A percentile compares a stretch with the other conserved stretches of the same genome.
Conservation (phyloP, 371 early-diverging fungal species). For the Nosema granulosis region DNA sequence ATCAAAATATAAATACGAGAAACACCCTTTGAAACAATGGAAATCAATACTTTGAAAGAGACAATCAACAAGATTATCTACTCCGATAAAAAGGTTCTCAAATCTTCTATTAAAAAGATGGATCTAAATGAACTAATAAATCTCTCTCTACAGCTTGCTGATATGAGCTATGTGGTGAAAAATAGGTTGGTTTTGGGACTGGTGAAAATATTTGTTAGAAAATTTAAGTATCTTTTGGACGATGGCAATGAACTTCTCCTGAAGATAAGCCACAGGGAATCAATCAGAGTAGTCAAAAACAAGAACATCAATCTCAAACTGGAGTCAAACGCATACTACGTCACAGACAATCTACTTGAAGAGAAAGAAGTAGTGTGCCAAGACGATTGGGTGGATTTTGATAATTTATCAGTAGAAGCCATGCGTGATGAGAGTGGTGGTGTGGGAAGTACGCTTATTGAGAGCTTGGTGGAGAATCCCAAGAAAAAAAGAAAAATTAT, state of each 20-base stretch:
- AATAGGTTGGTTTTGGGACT: neutral
- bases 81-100: neutral
- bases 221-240: slow-evolving; percentile 2
- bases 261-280: neutral
- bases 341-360: too few species aligned
- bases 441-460: neutral
- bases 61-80: neutral
- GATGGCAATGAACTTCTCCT: neutral
- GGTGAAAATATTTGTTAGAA: neutral
- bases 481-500: neutral
- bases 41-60: too few species aligned
- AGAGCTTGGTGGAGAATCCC: slow-evolving; percentile 1
- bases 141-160: neutral
- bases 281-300: neutral
- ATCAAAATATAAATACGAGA: too few species aligned
- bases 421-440: neutral
- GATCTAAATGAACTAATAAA: neutral
- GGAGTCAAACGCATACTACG: too few species aligned
- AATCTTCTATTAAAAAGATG: neutral
- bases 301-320: neutral
- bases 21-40: too few species aligned
- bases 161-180: neutral
- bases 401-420: neutral
- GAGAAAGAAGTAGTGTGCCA: too few species aligned
- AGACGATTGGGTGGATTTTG: neutral